Evolutionary conservation across 257 asterid genomes (phyloP), one percentile per base, ranked within the genome.

Genomic region (Jaltomata sinuosa): DNA sequence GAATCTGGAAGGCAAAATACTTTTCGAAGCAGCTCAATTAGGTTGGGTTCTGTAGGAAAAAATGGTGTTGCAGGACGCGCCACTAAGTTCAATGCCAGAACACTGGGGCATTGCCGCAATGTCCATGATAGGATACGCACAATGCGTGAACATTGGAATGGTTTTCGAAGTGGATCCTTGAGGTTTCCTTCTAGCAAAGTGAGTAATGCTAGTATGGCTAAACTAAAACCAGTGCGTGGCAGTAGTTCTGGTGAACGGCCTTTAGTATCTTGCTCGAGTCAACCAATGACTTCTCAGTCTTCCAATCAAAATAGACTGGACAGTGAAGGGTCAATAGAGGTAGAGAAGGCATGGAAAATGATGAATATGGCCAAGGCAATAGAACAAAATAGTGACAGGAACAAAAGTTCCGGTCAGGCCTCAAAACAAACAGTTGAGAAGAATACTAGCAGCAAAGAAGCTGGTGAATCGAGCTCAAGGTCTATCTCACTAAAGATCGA

Each of bases 261-360:
- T 71, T 81, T 90, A 29, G 71, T 50, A 49, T 67, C 89, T 81
- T 77, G 81, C 85, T 67, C 52, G 53, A 85, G 76, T 77, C 88
- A 84, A 84, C 87, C 49, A 68, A 81, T 86, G 74, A 74, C 78
- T 34, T 79, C 85, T 84, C 85, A 83, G 47, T 81, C 83, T 86
- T 74, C 86, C 81, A 83, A 89, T 87, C 85, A 86, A 38, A 81
- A 36, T 77, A 21, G 83, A n/a, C 71, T 72, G 62, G 79, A 68
- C 49, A 85, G 68, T 78, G 74, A 45, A 71, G 72, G 76, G 59
- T 81, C 88, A 53, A 47, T 38, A 57, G 93, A 88, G 85, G 89
- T 91, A 86, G 87, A 86, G 74, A 91, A 86, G 85, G 98, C 95
- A 31, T 94, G 98, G 95, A 89, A 89, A 87, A 92, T 94, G 97